phyloP scores from a whole-genome alignment of 805 yeast genomes.

The Teunomyces panamensis region DNA sequence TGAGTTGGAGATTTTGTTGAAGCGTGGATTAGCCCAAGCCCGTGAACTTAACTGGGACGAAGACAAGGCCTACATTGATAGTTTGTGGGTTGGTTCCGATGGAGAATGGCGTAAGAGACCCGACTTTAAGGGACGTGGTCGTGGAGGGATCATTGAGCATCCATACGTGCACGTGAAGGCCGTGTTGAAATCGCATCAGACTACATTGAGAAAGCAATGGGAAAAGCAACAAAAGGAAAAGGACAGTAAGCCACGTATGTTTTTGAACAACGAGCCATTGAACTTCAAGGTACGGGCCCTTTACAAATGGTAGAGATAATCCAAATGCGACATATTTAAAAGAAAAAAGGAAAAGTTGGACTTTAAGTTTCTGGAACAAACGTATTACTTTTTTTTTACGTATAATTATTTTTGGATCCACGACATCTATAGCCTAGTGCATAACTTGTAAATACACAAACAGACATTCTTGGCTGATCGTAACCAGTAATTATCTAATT shows the following conservation, averaged over 20 bases:
- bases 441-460: conserved; percentile 3
- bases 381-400: no score
- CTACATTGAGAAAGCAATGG: conserved; percentile 56
- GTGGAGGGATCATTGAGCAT: conserved; percentile 75
- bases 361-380: no score
- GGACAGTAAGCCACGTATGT: conserved; percentile 52
- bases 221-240: conserved; percentile 51
- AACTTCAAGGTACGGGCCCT: conserved; percentile 40
- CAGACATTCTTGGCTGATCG: neutral
- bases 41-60: conserved; percentile 55
- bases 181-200: conserved; percentile 65
- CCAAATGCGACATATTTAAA: conserved; percentile 3
- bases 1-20: conserved; percentile 73
- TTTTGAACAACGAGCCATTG: conserved; percentile 43
- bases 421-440: neutral
- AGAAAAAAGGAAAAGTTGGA: neutral
- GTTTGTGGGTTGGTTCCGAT: conserved; percentile 91
- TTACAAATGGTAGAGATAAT: conserved; percentile 34
- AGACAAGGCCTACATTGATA: conserved; percentile 65
- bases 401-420: neutral
- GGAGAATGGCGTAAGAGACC: conserved; percentile 68
- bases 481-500: neutral
- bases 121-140: conserved; percentile 88
- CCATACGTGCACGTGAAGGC: conserved; percentile 80
- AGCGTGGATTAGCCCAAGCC: conserved; percentile 70